Conservation (phyloP, 1,284 basidiomycete genomes). For the Rhodotorula glutinis region DNA sequence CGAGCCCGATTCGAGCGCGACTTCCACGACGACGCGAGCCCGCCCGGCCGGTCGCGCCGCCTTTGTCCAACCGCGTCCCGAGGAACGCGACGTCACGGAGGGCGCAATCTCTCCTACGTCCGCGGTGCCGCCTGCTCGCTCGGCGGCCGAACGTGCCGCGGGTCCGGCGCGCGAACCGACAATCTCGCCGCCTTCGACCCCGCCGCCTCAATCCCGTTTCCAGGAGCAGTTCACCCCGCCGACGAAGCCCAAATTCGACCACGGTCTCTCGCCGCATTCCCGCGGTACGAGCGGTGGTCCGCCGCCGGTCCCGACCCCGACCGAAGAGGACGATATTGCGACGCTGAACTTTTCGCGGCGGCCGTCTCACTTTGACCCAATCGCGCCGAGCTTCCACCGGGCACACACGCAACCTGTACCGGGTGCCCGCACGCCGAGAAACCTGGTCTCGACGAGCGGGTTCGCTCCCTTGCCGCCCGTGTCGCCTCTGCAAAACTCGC, state of each 20-base stretch:
- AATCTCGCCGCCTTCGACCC: neutral
- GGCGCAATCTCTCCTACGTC: conserved; percentile 1
- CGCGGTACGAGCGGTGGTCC: neutral
- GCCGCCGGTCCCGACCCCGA: conserved; percentile 1
- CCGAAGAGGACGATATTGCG: conserved; percentile 27
- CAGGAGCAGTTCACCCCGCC: conserved; percentile 7
- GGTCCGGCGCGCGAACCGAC: neutral
- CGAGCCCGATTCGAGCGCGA: too few species aligned
- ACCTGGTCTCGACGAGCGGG: neutral
- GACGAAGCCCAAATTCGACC: neutral
- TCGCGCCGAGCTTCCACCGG: conserved; percentile 27
- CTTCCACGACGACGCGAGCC: too few species aligned
- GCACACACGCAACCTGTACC: conserved; percentile 3
- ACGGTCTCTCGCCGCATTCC: neutral
- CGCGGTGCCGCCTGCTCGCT: neutral
- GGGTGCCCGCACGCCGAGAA: neutral
- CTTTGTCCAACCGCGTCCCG: neutral
- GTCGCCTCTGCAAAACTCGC: conserved; percentile 5
- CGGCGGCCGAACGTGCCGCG: too few species aligned
- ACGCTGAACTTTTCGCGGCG: conserved; percentile 32
- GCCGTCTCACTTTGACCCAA: conserved; percentile 34
- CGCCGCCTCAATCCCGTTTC: neutral
- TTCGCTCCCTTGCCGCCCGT: conserved; percentile 5
- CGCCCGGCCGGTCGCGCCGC: neutral
- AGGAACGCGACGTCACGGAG: neutral